Evolutionary conservation across 768 basidiomycete genomes (phyloP).

Genomic region (Cantharellus cinnabarinus): DNA sequence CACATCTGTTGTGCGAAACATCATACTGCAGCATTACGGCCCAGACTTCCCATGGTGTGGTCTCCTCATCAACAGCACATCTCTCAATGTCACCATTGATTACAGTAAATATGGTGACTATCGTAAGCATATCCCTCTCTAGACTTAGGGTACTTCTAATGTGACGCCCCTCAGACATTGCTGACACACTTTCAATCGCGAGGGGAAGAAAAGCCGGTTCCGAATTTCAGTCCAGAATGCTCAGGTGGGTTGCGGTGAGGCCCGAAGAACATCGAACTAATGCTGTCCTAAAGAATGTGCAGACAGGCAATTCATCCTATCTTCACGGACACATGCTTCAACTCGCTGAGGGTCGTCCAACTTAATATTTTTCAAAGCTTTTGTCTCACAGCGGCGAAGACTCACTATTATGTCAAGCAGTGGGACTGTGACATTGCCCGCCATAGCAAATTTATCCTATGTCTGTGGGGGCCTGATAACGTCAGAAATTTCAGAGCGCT

Average conservation of each 20-base stretch:
- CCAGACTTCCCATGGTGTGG: constrained; percentile 92
- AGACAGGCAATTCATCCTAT: constrained; percentile 61
- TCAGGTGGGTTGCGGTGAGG: constrained; percentile 32
- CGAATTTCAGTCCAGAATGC: constrained; percentile 49
- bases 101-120: constrained; percentile 44
- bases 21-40: background rate
- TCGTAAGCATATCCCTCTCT: constrained; percentile 23
- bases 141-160: background rate
- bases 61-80: constrained; percentile 48
- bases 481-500: background rate
- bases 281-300: constrained; percentile 29
- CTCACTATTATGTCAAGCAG: constrained; percentile 52
- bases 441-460: constrained; percentile 27
- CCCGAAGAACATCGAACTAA: constrained; percentile 1
- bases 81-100: constrained; percentile 63
- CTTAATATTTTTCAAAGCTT: constrained; percentile 79
- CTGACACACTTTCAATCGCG: constrained; percentile 51
- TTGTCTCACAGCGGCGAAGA: constrained; percentile 63
- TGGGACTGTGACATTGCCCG: constrained; percentile 10
- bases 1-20: background rate
- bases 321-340: constrained; percentile 56
- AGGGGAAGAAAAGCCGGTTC: constrained; percentile 42
- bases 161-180: constrained; percentile 26
- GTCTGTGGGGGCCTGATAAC: constrained; percentile 20
- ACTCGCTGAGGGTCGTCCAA: constrained; percentile 38